phyloP scores from a whole-genome alignment of 2,329 filamentous ascomycete species.

The Alternaria triticina region DNA sequence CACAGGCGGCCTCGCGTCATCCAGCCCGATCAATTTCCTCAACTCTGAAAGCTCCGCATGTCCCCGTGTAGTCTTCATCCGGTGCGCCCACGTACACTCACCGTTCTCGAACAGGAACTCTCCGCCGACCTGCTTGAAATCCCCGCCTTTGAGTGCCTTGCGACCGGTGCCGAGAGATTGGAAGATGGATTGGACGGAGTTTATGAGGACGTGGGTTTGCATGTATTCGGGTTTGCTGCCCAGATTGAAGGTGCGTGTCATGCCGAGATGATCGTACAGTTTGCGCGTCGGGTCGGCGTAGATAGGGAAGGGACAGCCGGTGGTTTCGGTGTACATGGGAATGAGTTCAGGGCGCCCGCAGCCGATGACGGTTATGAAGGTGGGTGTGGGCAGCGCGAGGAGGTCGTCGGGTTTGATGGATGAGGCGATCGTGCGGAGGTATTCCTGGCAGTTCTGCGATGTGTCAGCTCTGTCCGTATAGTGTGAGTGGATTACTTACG shows the following conservation, averaged over 20 bases:
- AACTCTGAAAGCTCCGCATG: constrained; percentile 75
- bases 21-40: constrained; percentile 64
- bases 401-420: constrained; percentile 57
- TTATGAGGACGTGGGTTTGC: constrained; percentile 56
- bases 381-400: constrained; percentile 59
- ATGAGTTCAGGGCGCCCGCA: constrained; percentile 75
- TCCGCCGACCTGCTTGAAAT: constrained; percentile 73
- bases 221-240: constrained; percentile 72
- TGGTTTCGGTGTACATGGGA: constrained; percentile 67
- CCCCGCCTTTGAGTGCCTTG: constrained; percentile 69
- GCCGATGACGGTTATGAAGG: constrained; percentile 72
- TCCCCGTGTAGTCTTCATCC: constrained; percentile 80
- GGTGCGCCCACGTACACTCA: constrained; percentile 77
- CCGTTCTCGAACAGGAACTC: constrained; percentile 81
- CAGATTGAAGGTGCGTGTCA: constrained; percentile 68
- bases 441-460: constrained; percentile 75
- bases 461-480: neutral
- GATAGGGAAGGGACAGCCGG: constrained; percentile 73
- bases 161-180: constrained; percentile 67
- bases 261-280: constrained; percentile 71
- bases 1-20: constrained; percentile 33
- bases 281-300: constrained; percentile 75
- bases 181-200: constrained; percentile 60
- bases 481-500: constrained; percentile 56
- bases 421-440: constrained; percentile 67